Percentiles rank a stretch among this genome's conserved stretches.
These are phyloP conservation scores for Populus hybrid DNA, from an alignment of 441 rosid species.

Conservation along the genomic window DNA sequence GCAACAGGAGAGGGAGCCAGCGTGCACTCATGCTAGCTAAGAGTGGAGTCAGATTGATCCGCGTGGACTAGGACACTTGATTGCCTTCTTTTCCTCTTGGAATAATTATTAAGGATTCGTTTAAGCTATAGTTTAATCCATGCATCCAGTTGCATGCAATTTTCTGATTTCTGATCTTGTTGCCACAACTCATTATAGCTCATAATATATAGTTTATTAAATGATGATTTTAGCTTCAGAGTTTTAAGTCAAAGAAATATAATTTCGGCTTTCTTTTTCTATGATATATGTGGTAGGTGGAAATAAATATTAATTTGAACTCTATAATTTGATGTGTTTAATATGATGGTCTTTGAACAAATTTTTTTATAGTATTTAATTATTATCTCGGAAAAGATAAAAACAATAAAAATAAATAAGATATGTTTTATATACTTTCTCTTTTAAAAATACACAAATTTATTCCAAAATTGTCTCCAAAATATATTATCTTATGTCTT, in stretches of 20 bases:
- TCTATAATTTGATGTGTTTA: not conserved
- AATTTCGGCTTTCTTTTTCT: no score
- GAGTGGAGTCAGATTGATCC: slow-evolving; percentile 1
- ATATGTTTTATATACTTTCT: no score
- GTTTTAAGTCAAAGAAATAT: no score
- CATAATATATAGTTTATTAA: no score
- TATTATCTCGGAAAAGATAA: no score
- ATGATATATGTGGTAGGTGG: not conserved
- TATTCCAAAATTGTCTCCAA: no score
- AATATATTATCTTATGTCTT: no score
- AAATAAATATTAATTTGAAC: not conserved
- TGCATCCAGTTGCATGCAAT: not conserved
- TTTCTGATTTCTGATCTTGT: not conserved
- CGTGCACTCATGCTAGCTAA: slow-evolving; percentile 12
- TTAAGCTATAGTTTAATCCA: not conserved
- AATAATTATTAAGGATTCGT: not conserved
- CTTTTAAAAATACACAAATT: no score
- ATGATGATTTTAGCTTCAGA: not conserved
- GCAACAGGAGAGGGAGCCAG: slow-evolving; percentile 21
- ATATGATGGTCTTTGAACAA: not conserved
- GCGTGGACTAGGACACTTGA: slow-evolving; percentile 16
- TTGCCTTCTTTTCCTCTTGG: not conserved
- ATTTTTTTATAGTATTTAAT: no score
- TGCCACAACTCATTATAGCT: not conserved
- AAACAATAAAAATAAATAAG: no score